Conservation (phyloP, 192 early-diverging fungal species). For the Allomyces arbusculus region DNA sequence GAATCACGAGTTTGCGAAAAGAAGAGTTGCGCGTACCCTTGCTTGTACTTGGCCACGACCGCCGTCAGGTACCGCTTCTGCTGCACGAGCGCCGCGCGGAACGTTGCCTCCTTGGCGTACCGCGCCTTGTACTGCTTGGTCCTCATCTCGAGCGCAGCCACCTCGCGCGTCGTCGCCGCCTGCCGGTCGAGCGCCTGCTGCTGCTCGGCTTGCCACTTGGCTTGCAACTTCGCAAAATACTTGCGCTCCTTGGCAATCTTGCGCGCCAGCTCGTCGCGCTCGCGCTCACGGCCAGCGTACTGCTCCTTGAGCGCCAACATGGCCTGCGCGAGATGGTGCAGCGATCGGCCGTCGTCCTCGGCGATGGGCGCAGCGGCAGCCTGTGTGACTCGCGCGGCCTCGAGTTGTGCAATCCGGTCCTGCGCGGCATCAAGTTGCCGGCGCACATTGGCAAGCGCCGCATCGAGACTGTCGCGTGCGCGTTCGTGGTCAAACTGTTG, state of each 20-base stretch:
- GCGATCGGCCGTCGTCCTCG: background rate
- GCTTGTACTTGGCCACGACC: background rate
- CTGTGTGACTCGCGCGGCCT: background rate
- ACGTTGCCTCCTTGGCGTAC: background rate
- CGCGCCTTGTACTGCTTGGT: background rate
- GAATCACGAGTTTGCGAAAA: background rate
- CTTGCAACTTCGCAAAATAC: background rate
- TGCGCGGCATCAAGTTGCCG: background rate
- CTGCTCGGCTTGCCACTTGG: background rate
- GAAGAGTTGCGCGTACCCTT: background rate
- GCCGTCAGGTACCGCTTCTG: background rate
- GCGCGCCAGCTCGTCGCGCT: background rate
- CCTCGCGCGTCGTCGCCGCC: background rate
- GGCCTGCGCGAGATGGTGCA: background rate
- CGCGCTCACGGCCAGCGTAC: background rate
- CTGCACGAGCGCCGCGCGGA: background rate
- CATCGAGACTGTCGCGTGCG: too few relatives aligned
- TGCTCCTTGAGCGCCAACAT: background rate
- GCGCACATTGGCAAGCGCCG: background rate
- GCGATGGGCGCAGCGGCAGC: background rate
- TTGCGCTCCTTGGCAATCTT: background rate
- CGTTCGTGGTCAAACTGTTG: too few relatives aligned
- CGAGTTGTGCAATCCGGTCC: background rate
- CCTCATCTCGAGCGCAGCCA: background rate
- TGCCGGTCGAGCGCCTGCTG: background rate